These are phyloP conservation scores for Eutypa lata DNA, from an alignment of 2,329 filamentous ascomycete genomes.

Conservation along the genomic window DNA sequence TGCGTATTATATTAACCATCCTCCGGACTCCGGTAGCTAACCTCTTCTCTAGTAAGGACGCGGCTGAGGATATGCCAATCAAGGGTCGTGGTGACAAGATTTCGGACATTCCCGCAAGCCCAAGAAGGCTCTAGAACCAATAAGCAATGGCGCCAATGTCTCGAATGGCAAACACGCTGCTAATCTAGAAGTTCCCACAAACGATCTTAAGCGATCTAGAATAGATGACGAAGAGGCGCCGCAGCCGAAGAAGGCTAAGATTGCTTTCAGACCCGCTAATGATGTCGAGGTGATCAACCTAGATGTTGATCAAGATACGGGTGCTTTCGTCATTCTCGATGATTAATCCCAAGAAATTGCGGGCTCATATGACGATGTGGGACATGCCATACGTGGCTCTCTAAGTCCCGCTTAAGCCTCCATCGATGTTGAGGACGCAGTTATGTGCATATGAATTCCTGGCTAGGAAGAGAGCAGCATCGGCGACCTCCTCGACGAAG, in stretches of 20 bases:
- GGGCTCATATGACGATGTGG: constrained; percentile 7
- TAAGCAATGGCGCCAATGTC: constrained; percentile 36
- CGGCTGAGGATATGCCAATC: constrained; percentile 51
- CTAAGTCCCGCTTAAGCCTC: constrained; percentile 70
- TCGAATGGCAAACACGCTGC: constrained; percentile 39
- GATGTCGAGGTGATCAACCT: constrained; percentile 47
- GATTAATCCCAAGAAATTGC: constrained; percentile 37
- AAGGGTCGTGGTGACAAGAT: constrained; percentile 42
- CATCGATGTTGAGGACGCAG: constrained; percentile 81
- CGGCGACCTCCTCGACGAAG: constrained; percentile 68
- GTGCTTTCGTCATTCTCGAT: constrained; percentile 66
- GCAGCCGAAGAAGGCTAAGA: constrained; percentile 48
- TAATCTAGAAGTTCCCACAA: constrained; percentile 34
- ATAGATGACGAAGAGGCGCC: constrained; percentile 40
- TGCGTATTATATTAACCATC: constrained; percentile 34
- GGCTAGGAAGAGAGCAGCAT: constrained; percentile 75
- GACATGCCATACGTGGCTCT: not conserved
- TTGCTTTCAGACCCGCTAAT: constrained; percentile 25
- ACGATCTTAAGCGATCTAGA: constrained; percentile 44
- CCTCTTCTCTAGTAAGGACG: constrained; percentile 34
- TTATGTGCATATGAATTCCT: constrained; percentile 83
- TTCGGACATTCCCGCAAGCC: constrained; percentile 50
- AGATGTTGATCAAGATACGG: constrained; percentile 47
- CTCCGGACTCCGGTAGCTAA: constrained; percentile 19
- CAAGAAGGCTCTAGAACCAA: constrained; percentile 38